Percentiles rank a stretch among this genome's conserved stretches.
phyloP scores from a whole-genome alignment of 208 protist genomes.

The Leishmania tarentolae region DNA sequence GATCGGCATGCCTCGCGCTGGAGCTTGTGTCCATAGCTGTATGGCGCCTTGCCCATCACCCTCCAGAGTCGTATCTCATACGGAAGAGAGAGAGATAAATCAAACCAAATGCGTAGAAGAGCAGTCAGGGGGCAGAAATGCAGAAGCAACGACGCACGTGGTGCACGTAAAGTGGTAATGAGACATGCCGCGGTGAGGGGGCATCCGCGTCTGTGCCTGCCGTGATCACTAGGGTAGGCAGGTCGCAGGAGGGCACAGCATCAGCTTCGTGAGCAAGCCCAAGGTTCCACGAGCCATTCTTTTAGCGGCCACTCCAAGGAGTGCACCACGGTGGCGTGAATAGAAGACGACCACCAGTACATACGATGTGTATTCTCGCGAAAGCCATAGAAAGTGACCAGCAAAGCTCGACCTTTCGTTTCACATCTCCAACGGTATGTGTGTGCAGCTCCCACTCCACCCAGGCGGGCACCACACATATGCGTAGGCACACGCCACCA shows the following conservation, averaged over 20 bases:
- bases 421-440: no score
- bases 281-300: not conserved
- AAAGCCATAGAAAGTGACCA: no score
- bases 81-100: not conserved
- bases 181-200: not conserved
- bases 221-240: not conserved
- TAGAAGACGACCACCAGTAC: not conserved
- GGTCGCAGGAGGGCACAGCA: not conserved
- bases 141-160: not conserved
- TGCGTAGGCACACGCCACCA: not conserved
- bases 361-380: not conserved
- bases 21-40: constrained; percentile 3
- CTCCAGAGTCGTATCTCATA: not conserved
- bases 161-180: not conserved
- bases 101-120: not conserved
- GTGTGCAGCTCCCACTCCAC: not conserved
- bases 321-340: not conserved
- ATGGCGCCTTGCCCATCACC: not conserved
- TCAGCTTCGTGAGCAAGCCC: not conserved
- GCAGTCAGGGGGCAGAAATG: not conserved
- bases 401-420: not conserved
- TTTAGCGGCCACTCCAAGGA: not conserved
- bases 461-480: not conserved
- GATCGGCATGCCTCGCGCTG: not conserved
- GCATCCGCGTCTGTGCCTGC: not conserved